phyloP scores from a whole-genome alignment of 495 filamentous ascomycete genomes.

The Neurospora terricola region DNA sequence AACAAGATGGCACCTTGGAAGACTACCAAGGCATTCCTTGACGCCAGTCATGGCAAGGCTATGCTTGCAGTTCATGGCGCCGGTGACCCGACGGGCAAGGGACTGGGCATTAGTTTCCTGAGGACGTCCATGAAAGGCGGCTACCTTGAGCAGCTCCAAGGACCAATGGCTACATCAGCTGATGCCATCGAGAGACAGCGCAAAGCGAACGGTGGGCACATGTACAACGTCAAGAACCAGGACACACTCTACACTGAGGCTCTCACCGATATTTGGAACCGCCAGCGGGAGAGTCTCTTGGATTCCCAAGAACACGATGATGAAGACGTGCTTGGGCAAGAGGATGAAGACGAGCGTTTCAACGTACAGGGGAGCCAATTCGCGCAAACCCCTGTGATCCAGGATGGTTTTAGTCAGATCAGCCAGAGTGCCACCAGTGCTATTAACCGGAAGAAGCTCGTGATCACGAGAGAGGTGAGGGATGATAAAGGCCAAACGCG shows the following conservation, averaged over 20 bases:
- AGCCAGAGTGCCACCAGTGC: conserved; percentile 66
- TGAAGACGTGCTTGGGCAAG: conserved; percentile 52
- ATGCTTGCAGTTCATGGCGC: conserved; percentile 93
- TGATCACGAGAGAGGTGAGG: conserved; percentile 58
- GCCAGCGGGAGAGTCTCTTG: conserved; percentile 69
- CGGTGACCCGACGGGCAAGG: conserved; percentile 90
- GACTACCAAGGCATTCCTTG: conserved; percentile 86
- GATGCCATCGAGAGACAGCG: conserved; percentile 53
- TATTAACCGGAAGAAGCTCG: conserved; percentile 56
- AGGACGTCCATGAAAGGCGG: conserved; percentile 98
- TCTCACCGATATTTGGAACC: conserved; percentile 81
- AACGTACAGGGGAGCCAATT: conserved; percentile 28
- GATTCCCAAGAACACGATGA: conserved; percentile 48
- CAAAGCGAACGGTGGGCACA: conserved; percentile 87
- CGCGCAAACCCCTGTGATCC: conserved; percentile 26
- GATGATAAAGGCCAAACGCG: conserved; percentile 54
- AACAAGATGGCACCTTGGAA: conserved; percentile 85
- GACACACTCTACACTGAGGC: conserved; percentile 80
- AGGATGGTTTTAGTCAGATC: conserved; percentile 75
- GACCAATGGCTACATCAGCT: conserved; percentile 75
- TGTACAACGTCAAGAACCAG: conserved; percentile 92
- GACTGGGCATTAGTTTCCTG: conserved; percentile 89
- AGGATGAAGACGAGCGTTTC: conserved; percentile 47
- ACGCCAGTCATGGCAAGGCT: conserved; percentile 88
- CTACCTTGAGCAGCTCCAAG: conserved; percentile 83